Base-by-base conservation (phyloP, 441 rosid species). In the Breynia disticha region DNA sequence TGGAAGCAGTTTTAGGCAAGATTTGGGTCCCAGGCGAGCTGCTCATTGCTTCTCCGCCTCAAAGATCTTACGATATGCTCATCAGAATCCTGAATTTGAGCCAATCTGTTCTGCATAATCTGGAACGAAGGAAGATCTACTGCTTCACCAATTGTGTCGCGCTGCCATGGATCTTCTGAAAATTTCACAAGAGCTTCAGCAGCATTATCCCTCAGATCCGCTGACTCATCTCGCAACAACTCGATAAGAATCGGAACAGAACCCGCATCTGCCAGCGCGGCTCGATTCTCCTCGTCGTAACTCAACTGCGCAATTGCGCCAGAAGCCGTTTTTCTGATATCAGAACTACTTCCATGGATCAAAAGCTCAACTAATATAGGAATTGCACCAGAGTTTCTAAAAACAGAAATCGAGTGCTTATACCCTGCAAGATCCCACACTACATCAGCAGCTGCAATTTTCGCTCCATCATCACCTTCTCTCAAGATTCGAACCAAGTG, bases 231-330 rank as follows among this genome's bases (percentile, higher is more conserved):
- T 0, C 56, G 46, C 55, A 81, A 55, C 71, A 74, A 61, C 17
- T 65, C 82, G 22, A 72, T 56, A 55, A 83, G 65, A 66, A 66
- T 65, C 1, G 65, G 68, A 51, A 83, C 59, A 47, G 64, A 66
- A 51, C 83, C 72, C 0, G 76, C 76, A 37, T 70, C 76, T 22
- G 59, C 67, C 42, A 83, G 72, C 14, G 81, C 76, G 56, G 19
- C 67, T 38, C 79, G 83, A 59, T 79, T 76, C 1, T 28, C 54
- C 55, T 56, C 62, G 11, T 68, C 56, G 45, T 77, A 77, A 67
- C 91, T 81, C 71, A 83, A 62, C 68, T 70, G 77, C 50, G 83
- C 66, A 55, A 81, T 64, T 55, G 78, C 80, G 17, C 79, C 77
- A 0, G 77, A 70, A 1, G 67, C 78, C 50, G 58, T 77, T 64